Conservation (phyloP, 495 filamentous ascomycete genomes). For the Achaetomiella virescens region DNA sequence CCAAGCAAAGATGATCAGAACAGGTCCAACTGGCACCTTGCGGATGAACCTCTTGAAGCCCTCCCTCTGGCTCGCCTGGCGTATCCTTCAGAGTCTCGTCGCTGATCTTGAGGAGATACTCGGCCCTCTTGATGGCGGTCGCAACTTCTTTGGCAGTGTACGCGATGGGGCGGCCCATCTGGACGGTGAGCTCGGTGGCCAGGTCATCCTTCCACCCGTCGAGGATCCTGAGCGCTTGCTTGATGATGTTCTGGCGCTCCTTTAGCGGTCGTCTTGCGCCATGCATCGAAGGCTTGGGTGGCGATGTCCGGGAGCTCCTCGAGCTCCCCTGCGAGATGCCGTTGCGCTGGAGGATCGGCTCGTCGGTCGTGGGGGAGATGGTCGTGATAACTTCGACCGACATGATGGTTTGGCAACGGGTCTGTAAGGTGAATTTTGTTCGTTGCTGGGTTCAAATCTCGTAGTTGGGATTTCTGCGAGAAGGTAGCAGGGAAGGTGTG, state of each 20-base stretch:
- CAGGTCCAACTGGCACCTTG: constrained; percentile 77
- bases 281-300: constrained; percentile 64
- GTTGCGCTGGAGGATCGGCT: constrained; percentile 66
- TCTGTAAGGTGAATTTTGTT: not conserved
- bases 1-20: constrained; percentile 88
- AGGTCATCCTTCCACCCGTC: constrained; percentile 67
- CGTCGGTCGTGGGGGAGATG: constrained; percentile 80
- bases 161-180: constrained; percentile 89
- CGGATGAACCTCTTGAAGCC: constrained; percentile 86
- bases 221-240: constrained; percentile 64
- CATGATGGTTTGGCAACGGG: constrained; percentile 44
- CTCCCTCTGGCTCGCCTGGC: constrained; percentile 68
- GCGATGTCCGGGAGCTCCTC: constrained; percentile 58
- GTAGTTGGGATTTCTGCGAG: too few relatives aligned
- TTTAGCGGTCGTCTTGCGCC: constrained; percentile 57
- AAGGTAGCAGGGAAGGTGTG: not conserved
- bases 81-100: constrained; percentile 65
- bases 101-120: constrained; percentile 77
- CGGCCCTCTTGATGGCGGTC: constrained; percentile 72
- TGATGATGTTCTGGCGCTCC: constrained; percentile 68
- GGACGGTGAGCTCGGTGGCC: constrained; percentile 77
- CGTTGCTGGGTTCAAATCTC: too few relatives aligned
- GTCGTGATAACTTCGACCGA: constrained; percentile 76
- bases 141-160: constrained; percentile 75
- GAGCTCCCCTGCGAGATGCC: constrained; percentile 62